A percentile compares a stretch with the other conserved stretches of the same genome.
These are phyloP conservation scores for Magnaporthiopsis incrustans DNA, from an alignment of 2,329 filamentous ascomycete species.

Conservation along the genomic window DNA sequence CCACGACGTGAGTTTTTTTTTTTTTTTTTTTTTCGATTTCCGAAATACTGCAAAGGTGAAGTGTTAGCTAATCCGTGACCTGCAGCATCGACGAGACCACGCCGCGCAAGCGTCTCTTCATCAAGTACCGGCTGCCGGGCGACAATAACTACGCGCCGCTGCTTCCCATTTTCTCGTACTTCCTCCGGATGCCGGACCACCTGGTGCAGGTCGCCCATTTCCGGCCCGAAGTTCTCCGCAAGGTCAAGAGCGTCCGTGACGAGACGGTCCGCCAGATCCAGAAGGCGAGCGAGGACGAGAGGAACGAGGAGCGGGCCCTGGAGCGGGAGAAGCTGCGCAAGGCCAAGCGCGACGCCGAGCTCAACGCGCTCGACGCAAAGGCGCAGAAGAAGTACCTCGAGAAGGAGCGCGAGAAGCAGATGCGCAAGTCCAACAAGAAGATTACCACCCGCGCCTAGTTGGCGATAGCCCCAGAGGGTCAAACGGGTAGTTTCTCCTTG, in stretches of 20 bases:
- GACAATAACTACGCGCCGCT: slow-evolving; percentile 56
- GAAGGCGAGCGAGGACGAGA: slow-evolving; percentile 69
- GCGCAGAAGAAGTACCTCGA: slow-evolving; percentile 81
- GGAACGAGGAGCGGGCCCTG: slow-evolving; percentile 66
- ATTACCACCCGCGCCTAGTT: slow-evolving; percentile 37
- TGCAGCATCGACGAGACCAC: slow-evolving; percentile 70
- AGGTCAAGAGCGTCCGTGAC: slow-evolving; percentile 73
- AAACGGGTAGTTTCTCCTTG: not conserved
- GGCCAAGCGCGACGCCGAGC: slow-evolving; percentile 77
- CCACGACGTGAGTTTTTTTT: slow-evolving; percentile 58
- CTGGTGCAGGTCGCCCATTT: slow-evolving; percentile 74
- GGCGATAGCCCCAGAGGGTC: not conserved
- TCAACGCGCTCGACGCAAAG: slow-evolving; percentile 69
- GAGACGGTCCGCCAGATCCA: slow-evolving; percentile 72
- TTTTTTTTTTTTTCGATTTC: not conserved
- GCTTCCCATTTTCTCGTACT: slow-evolving; percentile 71
- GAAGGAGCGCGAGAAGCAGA: slow-evolving; percentile 69
- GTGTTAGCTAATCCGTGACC: not conserved
- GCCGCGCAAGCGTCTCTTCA: slow-evolving; percentile 78
- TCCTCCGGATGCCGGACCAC: slow-evolving; percentile 75
- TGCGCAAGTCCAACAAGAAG: slow-evolving; percentile 47
- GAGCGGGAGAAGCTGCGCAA: slow-evolving; percentile 75
- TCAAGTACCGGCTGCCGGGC: slow-evolving; percentile 64
- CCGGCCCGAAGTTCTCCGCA: slow-evolving; percentile 81
- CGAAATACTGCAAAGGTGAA: not conserved